Evolutionary conservation across 139 green algal genomes (phyloP).

Genomic region (Zygnema cylindricum): DNA sequence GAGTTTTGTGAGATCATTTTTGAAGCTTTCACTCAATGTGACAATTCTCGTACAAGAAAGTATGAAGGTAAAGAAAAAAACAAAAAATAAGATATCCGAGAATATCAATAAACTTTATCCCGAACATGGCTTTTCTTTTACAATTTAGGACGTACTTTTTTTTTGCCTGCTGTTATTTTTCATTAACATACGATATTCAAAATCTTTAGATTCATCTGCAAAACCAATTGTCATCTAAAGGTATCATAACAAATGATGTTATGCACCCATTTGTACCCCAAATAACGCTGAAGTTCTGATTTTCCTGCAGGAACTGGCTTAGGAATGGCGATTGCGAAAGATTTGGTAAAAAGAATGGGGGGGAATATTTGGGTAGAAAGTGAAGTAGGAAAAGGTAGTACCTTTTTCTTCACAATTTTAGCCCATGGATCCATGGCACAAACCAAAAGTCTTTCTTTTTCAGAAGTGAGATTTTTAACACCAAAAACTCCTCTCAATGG

Average conservation of each 20-base stretch:
- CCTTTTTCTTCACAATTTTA: constrained; percentile 60
- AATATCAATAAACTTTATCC: no score
- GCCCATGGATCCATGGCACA: constrained; percentile 36
- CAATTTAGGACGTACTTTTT: no score
- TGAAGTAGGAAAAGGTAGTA: constrained; percentile 41
- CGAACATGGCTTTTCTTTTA: no score
- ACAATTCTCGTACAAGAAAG: constrained; percentile 43
- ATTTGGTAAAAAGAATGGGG: constrained; percentile 54
- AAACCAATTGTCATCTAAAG: no score
- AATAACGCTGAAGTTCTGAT: neutral
- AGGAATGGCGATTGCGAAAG: constrained; percentile 57
- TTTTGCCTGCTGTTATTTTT: no score
- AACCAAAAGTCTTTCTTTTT: neutral
- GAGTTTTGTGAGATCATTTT: constrained; percentile 44
- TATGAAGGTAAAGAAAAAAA: constrained; percentile 36
- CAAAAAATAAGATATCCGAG: no score
- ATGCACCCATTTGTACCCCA: no score
- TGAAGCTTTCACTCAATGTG: constrained; percentile 56
- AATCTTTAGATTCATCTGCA: no score
- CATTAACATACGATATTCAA: no score
- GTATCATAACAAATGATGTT: no score
- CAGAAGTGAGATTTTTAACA: neutral
- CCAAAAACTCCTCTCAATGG: constrained; percentile 22
- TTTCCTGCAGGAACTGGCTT: constrained; percentile 51
- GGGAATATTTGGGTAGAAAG: constrained; percentile 58